Conservation (phyloP, 352 stramenopile genomes). For the Blastocystis sp. region DNA sequence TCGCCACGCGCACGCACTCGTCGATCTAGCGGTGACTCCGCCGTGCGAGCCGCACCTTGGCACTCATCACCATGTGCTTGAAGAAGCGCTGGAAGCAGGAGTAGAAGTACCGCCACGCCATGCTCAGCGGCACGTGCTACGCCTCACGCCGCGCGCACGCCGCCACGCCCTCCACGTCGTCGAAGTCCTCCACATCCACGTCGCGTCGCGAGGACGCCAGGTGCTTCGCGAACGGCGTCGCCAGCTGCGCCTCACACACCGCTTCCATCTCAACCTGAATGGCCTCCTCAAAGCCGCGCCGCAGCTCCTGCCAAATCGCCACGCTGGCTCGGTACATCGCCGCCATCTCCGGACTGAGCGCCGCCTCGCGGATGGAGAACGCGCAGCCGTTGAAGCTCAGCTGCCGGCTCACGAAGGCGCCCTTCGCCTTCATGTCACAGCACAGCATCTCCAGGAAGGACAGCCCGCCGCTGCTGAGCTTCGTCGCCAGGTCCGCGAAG, state of each 20-base stretch:
- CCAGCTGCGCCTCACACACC: not conserved
- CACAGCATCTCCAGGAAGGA: constrained; percentile 79
- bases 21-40: not conserved
- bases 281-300: constrained; percentile 58
- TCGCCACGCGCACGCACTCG: constrained; percentile 32
- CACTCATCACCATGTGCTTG: constrained; percentile 64
- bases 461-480: constrained; percentile 75
- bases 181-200: not conserved
- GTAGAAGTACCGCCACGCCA: constrained; percentile 62
- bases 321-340: constrained; percentile 67
- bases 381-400: constrained; percentile 76
- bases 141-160: not conserved
- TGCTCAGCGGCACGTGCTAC: constrained; percentile 28
- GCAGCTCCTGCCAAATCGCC: constrained; percentile 63
- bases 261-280: constrained; percentile 67
- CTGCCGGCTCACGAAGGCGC: constrained; percentile 75
- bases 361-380: constrained; percentile 73
- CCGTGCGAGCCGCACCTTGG: constrained; percentile 20
- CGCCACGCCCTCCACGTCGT: not conserved
- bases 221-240: constrained; percentile 13
- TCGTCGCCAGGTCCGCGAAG: constrained; percentile 75
- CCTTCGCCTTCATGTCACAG: constrained; percentile 78
- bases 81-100: constrained; percentile 53
- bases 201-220: not conserved
- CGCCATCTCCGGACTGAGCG: constrained; percentile 4